Conservation (phyloP, 352 stramenopile genomes). For the Aphanomyces cochlioides region DNA sequence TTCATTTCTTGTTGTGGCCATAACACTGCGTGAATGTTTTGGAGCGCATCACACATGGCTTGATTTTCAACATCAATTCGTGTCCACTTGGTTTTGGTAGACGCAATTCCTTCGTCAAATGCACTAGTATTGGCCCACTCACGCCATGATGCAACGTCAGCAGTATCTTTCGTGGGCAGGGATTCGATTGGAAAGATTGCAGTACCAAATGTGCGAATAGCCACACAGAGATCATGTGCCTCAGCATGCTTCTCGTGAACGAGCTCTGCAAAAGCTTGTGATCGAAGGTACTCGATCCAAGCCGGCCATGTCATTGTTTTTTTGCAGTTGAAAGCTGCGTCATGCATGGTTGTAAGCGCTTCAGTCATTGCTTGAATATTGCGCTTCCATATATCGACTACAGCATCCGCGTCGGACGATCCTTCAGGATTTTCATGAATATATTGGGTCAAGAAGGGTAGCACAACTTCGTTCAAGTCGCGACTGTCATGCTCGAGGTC, state of each 20-base stretch:
- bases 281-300: not conserved
- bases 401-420: not conserved
- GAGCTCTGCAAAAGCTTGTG: not conserved
- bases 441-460: not conserved
- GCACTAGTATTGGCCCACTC: not conserved
- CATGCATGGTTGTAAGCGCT: slow-evolving; percentile 5
- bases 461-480: not conserved
- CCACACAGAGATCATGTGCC: not conserved
- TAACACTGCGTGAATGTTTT: slow-evolving; percentile 16
- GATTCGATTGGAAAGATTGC: not conserved
- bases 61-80: not conserved
- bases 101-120: not conserved
- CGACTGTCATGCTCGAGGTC: not conserved
- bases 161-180: not conserved
- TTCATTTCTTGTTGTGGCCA: slow-evolving; percentile 1
- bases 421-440: not conserved
- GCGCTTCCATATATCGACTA: not conserved
- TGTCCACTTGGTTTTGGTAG: not conserved
- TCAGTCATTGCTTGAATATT: not conserved
- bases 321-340: not conserved
- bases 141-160: not conserved
- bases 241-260: not conserved
- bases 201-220: not conserved
- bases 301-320: not conserved
- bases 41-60: slow-evolving; percentile 15